Conservation (phyloP, 1,284 basidiomycete genomes). For the Cutaneotrichosporon dermatis region DNA sequence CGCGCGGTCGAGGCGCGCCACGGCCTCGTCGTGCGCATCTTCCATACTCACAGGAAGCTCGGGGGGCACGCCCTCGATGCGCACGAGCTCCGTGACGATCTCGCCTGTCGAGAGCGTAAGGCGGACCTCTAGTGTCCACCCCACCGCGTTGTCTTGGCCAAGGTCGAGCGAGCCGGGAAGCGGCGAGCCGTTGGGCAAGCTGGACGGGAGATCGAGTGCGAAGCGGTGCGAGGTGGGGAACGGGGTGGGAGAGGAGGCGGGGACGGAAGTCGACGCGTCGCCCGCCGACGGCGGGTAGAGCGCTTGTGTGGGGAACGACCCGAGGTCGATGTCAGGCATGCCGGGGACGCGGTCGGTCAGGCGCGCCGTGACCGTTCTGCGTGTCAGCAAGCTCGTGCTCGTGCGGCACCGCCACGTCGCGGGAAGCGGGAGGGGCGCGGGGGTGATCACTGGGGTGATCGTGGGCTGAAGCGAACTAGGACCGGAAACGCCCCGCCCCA, state of each 20-base stretch:
- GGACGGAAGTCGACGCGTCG: conserved; percentile 2
- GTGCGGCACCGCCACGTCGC: too few relatives aligned
- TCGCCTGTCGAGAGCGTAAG: conserved; percentile 26
- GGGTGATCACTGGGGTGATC: background rate
- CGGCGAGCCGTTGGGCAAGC: conserved; percentile 8
- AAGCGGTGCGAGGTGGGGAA: conserved; percentile 38
- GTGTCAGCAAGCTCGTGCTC: conserved; percentile 1
- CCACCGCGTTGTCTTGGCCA: conserved; percentile 23
- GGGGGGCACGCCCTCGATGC: conserved; percentile 40
- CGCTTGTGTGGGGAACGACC: conserved; percentile 18
- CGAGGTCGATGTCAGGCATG: conserved; percentile 22
- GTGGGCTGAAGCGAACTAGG: background rate
- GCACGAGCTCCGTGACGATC: conserved; percentile 23
- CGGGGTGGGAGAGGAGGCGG: conserved; percentile 4
- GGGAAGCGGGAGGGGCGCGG: background rate
- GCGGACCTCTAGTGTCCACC: conserved; percentile 29
- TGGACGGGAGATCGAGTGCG: conserved; percentile 31
- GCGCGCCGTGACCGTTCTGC: conserved; percentile 29
- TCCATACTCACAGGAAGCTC: conserved; percentile 17
- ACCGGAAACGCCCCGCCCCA: too few relatives aligned
- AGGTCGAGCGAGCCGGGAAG: conserved; percentile 44
- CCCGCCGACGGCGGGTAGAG: conserved; percentile 27
- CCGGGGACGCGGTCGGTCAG: conserved; percentile 29
- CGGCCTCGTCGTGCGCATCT: conserved; percentile 15
- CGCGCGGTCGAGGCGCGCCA: conserved; percentile 30